A percentile compares a stretch with the other conserved stretches of the same genome.
Conservation (phyloP, 225 moss, liverwort and hornwort genomes). For the Rhytidiadelphus loreus region DNA sequence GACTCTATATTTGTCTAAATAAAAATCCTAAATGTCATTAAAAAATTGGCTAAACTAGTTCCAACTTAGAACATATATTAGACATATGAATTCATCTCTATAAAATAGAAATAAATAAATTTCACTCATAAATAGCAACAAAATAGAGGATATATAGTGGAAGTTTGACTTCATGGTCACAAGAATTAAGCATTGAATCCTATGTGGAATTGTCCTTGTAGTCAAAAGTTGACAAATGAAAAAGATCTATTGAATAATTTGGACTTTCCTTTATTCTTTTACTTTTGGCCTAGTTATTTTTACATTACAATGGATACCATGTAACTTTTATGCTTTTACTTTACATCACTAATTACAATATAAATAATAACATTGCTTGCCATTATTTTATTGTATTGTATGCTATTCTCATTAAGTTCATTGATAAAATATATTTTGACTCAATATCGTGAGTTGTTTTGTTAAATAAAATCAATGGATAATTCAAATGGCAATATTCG, state of each 20-base stretch:
- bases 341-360: not conserved
- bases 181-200: too few relatives aligned
- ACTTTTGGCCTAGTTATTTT: not conserved
- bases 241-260: not conserved
- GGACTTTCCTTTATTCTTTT: not conserved
- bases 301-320: not conserved
- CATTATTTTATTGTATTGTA: too few relatives aligned
- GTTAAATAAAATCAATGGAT: not conserved
- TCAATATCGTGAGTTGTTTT: fast-evolving
- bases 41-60: not conserved
- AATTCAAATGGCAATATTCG: not conserved
- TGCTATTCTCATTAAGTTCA: too few relatives aligned
- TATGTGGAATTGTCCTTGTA: not conserved
- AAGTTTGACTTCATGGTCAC: fast-evolving
- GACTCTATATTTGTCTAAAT: not conserved
- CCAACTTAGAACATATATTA: not conserved
- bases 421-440: not conserved
- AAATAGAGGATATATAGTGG: fast-evolving
- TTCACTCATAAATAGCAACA: not conserved
- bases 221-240: not conserved
- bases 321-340: not conserved
- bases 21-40: not conserved
- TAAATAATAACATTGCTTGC: not conserved
- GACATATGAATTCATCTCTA: not conserved
- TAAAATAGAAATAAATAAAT: too few relatives aligned